Evolutionary conservation across 2,329 filamentous ascomycete genomes (phyloP), one percentile per base, ranked within the genome.

Genomic region (Cercospora brassicicola): DNA sequence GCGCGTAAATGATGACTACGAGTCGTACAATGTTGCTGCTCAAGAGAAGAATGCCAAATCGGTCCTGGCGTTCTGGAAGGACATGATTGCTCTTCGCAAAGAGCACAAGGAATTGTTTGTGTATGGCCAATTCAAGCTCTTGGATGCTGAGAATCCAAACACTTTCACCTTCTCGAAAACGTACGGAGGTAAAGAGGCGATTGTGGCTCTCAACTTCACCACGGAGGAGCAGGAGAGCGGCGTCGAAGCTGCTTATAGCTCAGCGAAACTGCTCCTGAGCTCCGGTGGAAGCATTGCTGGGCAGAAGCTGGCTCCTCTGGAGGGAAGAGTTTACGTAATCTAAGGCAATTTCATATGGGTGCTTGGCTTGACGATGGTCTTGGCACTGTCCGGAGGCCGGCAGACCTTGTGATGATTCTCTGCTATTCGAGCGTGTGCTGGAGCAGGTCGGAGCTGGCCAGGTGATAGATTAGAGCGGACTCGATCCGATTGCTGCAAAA

Each of bases 41-140:
- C 87, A 90, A 75, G 74, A 82, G 3, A 75, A 85, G 64, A 75
- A 76, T 2, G 73, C 80, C 6, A 87, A 85, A 5, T 70, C 68
- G 3, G 83, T 88, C 20, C 86, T 89, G 73, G 79, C 82, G 64
- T 89, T 86, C 76, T 93, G 89, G 84, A 84, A 85, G 15, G 26
- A 68, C 10, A 68, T 72, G 69, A 53, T 76, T 10, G 59, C 63
- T 31, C 36, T 75, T 15, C 69, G 74, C n/a, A 72, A 70, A 36
- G 45, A 71, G 33, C 26, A 75, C 26, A 69, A 55, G 0, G 73
- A 74, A 31, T 28, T 64, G 13, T 64, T 76, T 30, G 70, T 75
- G 3, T 72, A 76, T 67, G 74, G 74, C 3, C 61, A 65, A 1
- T 75, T 72, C 53, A 69, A 73, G 60, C 51, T 65, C 2, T 56